phyloP scores from a whole-genome alignment of 345 rosid species.

The Sonneratia caseolaris region DNA sequence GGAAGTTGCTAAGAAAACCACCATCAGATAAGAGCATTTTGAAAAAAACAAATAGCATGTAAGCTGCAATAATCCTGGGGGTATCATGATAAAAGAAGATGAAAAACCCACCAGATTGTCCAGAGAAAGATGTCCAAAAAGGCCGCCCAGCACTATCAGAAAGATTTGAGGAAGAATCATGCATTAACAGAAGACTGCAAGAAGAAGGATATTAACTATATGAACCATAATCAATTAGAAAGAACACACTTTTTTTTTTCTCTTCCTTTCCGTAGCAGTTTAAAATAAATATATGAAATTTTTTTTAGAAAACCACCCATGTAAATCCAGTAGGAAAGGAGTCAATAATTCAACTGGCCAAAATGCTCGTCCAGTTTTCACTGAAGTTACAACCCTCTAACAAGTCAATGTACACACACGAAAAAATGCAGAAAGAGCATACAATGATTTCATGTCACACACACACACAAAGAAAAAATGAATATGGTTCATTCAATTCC shows the following conservation, averaged over 20 bases:
- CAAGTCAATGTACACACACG: background rate
- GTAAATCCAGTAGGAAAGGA: background rate
- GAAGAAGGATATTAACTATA: background rate
- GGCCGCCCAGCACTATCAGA: slow-evolving; percentile 71
- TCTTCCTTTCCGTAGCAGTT: background rate
- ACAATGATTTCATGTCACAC: background rate
- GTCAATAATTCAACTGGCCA: background rate
- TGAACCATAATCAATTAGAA: background rate
- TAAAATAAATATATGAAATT: background rate
- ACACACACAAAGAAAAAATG: no score
- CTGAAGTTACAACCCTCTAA: background rate
- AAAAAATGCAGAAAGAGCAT: background rate
- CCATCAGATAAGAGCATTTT: background rate
- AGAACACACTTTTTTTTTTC: background rate
- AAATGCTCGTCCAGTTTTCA: background rate
- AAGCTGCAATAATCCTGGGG: slow-evolving; percentile 14
- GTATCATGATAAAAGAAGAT: slow-evolving; percentile 66
- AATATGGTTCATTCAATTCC: background rate
- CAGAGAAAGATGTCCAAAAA: slow-evolving; percentile 75
- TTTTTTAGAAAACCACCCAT: background rate
- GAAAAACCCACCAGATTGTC: slow-evolving; percentile 84
- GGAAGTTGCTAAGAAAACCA: slow-evolving; percentile 9
- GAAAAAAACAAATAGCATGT: background rate
- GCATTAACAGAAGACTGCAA: slow-evolving; percentile 80
- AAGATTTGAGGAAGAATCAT: slow-evolving; percentile 70